Evolutionary conservation across 2,329 filamentous ascomycete genomes (phyloP), one percentile per base, ranked within the genome.

Genomic region (Colletotrichum abscissum): DNA sequence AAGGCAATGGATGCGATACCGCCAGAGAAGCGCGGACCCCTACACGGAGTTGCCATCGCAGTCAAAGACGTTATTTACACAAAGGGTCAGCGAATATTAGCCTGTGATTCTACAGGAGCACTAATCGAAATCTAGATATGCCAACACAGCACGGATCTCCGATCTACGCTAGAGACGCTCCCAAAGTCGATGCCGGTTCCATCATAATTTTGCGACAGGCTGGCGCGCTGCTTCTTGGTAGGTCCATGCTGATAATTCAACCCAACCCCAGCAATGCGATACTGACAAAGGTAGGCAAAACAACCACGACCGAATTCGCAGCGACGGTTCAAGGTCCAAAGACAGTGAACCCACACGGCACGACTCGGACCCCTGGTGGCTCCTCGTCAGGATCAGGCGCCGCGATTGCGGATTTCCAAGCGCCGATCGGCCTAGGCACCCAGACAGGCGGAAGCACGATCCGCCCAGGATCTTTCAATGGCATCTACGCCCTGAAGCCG

Each of bases 361-460:
- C 83, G 1, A 86, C 85, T 0, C 87, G 92, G 5, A 93, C 92
- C 0, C 92, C 92, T 0, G 92, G 92, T 1, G 92, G 92, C 58
- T 93, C 91, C 0, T 93, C 91, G 0, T 90, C 91, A 0, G 92
- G 92, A 0, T 93, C 91, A 0, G 92, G 86, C 0, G 91, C 92
- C 0, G 91, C 90, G 0, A 91, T 94, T 0, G 91, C 84, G 7
- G 92, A 93, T 75, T 88, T 88, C 65, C 92, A 93, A 74, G 87
- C 87, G 0, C 89, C 91, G 0, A 77, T 93, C 12, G 87, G 83
- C 0, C 81, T 94, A 0, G 92, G 91, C 0, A 92, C 91, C 0
- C 92, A 94, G 77, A 94, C 92, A 0, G 89, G 88, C 2, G 92
- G 92, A 0, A 91, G 89, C 72, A 89, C 85, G 0, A 89, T 94